Percentiles rank a stretch among this genome's conserved stretches.
These are phyloP conservation scores for Fusarium sp. DNA, from an alignment of 2,329 filamentous ascomycete genomes.

Conservation along the genomic window DNA sequence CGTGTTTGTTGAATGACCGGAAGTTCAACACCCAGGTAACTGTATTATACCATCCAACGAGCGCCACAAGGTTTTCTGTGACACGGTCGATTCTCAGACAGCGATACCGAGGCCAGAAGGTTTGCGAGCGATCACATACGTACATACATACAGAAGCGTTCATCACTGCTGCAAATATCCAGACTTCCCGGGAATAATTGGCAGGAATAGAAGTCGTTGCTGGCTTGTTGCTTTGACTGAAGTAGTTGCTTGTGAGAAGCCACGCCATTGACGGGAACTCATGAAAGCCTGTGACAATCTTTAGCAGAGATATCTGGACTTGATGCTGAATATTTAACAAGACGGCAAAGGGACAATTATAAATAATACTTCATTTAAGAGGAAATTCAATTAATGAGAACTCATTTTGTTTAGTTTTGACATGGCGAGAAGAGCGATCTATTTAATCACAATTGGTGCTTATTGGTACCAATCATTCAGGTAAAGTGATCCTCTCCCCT, in stretches of 20 bases:
- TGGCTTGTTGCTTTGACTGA: fast-evolving
- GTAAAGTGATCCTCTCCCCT: background rate
- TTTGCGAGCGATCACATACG: background rate
- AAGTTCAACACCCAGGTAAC: fast-evolving
- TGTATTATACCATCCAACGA: background rate
- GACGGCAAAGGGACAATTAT: fast-evolving
- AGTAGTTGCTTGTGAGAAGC: fast-evolving
- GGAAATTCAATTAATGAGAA: fast-evolving
- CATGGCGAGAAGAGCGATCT: fast-evolving
- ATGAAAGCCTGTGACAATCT: fast-evolving
- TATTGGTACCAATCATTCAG: background rate
- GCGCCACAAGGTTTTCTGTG: background rate
- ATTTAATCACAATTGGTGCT: fast-evolving
- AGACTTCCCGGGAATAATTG: fast-evolving
- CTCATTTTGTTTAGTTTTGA: fast-evolving
- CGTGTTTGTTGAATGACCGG: fast-evolving
- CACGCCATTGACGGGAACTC: background rate
- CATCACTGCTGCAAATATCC: background rate
- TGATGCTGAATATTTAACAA: fast-evolving
- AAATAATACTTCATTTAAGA: fast-evolving
- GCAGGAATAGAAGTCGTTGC: fast-evolving
- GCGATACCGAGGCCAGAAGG: fast-evolving
- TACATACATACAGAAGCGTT: background rate
- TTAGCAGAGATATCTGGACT: fast-evolving
- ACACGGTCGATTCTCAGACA: background rate